Conservation (phyloP, 768 basidiomycete species). For the Suillus weaverae region DNA sequence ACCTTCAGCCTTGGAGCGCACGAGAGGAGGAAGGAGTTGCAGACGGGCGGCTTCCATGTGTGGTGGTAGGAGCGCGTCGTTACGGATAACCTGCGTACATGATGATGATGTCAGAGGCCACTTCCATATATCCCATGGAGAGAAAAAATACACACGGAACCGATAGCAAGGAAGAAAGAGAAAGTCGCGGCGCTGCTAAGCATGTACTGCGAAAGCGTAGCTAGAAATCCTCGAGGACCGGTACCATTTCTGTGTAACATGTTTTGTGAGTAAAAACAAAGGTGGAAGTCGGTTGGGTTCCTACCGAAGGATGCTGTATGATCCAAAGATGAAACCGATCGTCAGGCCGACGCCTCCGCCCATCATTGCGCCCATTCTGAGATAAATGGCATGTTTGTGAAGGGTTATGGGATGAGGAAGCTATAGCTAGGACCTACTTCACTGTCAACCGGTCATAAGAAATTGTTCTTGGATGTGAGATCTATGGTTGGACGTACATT, state of each 20-base stretch:
- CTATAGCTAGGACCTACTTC: slow-evolving; percentile 46
- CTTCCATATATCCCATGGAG: neutral
- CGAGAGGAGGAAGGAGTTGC: slow-evolving; percentile 54
- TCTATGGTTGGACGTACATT: slow-evolving; percentile 48
- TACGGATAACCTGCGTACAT: slow-evolving; percentile 77
- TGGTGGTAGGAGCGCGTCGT: slow-evolving; percentile 60
- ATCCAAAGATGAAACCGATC: slow-evolving; percentile 96
- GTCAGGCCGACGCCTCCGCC: slow-evolving; percentile 93
- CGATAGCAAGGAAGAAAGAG: slow-evolving; percentile 94
- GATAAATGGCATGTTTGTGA: slow-evolving; percentile 13
- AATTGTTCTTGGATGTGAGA: neutral
- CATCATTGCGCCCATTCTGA: slow-evolving; percentile 90
- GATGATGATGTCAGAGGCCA: slow-evolving; percentile 3
- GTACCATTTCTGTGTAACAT: slow-evolving; percentile 67
- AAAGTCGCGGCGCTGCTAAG: slow-evolving; percentile 96
- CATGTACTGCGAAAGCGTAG: slow-evolving; percentile 98
- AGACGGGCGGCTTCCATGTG: slow-evolving; percentile 64
- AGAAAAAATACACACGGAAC: slow-evolving; percentile 60
- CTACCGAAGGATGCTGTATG: slow-evolving; percentile 87
- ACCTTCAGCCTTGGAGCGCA: slow-evolving; percentile 69
- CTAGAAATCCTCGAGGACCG: slow-evolving; percentile 85
- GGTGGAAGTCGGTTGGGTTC: slow-evolving; percentile 23
- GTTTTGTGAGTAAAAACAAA: slow-evolving; percentile 8
- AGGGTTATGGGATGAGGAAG: slow-evolving; percentile 8
- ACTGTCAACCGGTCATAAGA: slow-evolving; percentile 39